Percentiles rank a stretch among this genome's conserved stretches.
Evolutionary conservation across 1,139 yeast species (phyloP).

Genomic region (Saccharomyces hybrid): DNA sequence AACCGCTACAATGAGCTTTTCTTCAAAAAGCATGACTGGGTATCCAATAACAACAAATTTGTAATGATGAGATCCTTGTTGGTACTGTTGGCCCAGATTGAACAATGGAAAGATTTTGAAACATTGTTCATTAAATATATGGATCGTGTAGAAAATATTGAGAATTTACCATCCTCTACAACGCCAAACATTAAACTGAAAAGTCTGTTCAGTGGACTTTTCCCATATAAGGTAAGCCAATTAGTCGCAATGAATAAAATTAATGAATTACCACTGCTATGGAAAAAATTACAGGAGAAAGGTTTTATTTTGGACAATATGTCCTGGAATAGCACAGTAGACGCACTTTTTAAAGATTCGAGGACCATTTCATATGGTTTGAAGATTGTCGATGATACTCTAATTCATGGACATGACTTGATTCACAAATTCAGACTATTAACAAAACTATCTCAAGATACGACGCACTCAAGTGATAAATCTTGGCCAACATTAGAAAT

Average conservation of each 20-base stretch:
- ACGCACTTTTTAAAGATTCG: constrained; percentile 26
- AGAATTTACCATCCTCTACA: constrained; percentile 24
- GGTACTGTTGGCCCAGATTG: constrained; percentile 27
- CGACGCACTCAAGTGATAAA: constrained; percentile 6
- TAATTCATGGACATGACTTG: constrained; percentile 36
- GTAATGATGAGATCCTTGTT: constrained; percentile 29
- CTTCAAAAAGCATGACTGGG: constrained; percentile 19
- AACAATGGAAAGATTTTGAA: constrained; percentile 32
- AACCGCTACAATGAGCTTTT: constrained; percentile 26
- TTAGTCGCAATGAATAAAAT: constrained; percentile 22
- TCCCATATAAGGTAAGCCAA: constrained; percentile 29
- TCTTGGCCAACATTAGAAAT: constrained; percentile 18
- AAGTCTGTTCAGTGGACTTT: constrained; percentile 23
- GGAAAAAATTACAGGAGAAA: constrained; percentile 28
- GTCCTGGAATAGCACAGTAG: constrained; percentile 36
- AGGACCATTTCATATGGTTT: constrained; percentile 33
- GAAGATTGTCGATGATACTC: constrained; percentile 32
- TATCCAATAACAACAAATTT: constrained; percentile 19
- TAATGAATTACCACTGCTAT: constrained; percentile 24
- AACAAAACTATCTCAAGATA: constrained; percentile 12
- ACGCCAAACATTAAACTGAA: constrained; percentile 21
- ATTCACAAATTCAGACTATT: constrained; percentile 24
- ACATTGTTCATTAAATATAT: constrained; percentile 24
- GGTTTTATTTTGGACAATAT: constrained; percentile 35
- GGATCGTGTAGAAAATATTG: constrained; percentile 28